Base-by-base conservation (phyloP, 169 alveolate genomes). In the Besnoitia besnoiti region DNA sequence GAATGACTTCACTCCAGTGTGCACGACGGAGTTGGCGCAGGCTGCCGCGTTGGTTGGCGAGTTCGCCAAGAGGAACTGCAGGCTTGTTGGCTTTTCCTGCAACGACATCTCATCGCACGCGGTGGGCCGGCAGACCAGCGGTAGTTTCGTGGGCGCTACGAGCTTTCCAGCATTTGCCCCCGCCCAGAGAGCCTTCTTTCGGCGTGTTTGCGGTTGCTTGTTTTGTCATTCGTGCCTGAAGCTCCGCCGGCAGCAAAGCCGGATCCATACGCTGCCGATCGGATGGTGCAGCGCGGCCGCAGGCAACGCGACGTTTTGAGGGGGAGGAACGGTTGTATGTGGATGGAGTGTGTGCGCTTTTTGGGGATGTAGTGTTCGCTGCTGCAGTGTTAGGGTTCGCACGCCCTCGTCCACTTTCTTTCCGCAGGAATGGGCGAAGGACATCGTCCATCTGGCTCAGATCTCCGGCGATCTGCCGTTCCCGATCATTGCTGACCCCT, bases 1-100 rank as follows among this genome's bases (percentile, higher is more conserved):
- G 59, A 75, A 91, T 39, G 98, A 96, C 92, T 96, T 95, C 95
- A 96, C 98, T 24, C 98, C 98, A 35, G 98, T 96, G 46, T 96
- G 98, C 92, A 96, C 98, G 19, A 95, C 98, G n/a, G 98, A 96
- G 90, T 80, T 96, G 33, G 97, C 96, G 19, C 90, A 93, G 82
- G 95, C 95, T 59, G 96, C 93, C 55, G 91, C 91, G 92, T 89
- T 95, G 84, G 37, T 51, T 50, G 87, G 77, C 0, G 95, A 93
- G 61, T 96, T 96, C 94, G 50, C 46, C 37, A 94, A 94, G 42
- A 90, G 91, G 37, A 89, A 93, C 82, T 93, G 95, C 92, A 96
- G 95, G 51, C 93, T 96, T 47, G 73, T 95, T 33, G 98, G 96
- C 14, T 90, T 95, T 85, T 94, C 96, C 59, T 95, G 97, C 82